Evolutionary conservation across 1,284 basidiomycete species (phyloP).

Genomic region (Entoloma clypeatum): DNA sequence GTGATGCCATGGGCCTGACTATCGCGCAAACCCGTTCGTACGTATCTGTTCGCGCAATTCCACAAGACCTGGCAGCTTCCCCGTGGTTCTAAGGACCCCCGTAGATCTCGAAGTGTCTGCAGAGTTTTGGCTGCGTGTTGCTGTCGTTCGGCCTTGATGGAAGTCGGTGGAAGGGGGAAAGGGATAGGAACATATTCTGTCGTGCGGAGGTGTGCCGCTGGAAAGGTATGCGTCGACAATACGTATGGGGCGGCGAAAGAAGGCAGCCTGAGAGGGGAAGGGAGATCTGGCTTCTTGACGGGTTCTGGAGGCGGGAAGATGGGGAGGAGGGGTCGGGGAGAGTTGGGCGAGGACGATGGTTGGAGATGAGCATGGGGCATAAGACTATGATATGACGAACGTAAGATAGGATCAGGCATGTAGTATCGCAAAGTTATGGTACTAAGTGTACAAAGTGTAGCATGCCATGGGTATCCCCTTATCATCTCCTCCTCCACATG

Average conservation of each 20-base stretch:
- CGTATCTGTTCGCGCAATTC: slow-evolving; percentile 57
- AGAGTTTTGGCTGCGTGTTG: slow-evolving; percentile 20
- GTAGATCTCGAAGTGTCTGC: slow-evolving; percentile 24
- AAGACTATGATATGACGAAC: too few species aligned
- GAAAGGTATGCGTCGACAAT: slow-evolving; percentile 67
- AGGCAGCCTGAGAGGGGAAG: slow-evolving; percentile 32
- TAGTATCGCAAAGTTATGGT: too few species aligned
- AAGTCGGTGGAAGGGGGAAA: slow-evolving; percentile 22
- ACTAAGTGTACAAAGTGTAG: too few species aligned
- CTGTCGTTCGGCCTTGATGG: slow-evolving; percentile 34
- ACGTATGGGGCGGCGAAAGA: slow-evolving; percentile 31
- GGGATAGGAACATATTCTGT: slow-evolving; percentile 44
- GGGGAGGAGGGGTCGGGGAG: slow-evolving; percentile 28
- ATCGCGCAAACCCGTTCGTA: slow-evolving; percentile 25
- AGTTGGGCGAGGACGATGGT: too few species aligned
- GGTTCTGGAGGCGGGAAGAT: slow-evolving; percentile 37
- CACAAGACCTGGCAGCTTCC: slow-evolving; percentile 43
- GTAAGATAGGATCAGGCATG: too few species aligned
- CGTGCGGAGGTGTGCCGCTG: slow-evolving; percentile 63
- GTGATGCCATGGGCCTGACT: slow-evolving; percentile 45
- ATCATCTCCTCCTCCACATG: too few species aligned
- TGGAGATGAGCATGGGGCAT: too few species aligned
- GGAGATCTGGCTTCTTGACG: slow-evolving; percentile 28
- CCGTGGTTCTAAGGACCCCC: slow-evolving; percentile 24
- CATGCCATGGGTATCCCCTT: too few species aligned